Evolutionary conservation across 768 basidiomycete species (phyloP).

Genomic region (Dentipellis sp.): DNA sequence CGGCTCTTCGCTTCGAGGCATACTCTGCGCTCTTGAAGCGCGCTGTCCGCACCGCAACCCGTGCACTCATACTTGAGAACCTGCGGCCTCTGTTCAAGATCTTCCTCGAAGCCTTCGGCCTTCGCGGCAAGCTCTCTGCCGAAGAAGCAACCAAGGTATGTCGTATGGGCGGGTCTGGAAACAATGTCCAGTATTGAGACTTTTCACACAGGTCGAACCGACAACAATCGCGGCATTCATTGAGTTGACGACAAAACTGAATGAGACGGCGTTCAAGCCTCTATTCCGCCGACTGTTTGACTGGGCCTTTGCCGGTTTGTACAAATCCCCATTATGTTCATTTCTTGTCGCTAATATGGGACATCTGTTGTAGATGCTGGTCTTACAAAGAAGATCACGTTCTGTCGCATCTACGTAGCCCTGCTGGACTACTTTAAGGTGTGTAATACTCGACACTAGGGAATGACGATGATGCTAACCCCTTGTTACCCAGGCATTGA

Average conservation of each 20-base stretch:
- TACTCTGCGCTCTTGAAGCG: constrained; percentile 13
- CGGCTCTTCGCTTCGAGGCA: constrained; percentile 2
- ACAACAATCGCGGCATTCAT: constrained; percentile 65
- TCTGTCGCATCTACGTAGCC: constrained; percentile 63
- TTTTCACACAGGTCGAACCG: constrained; percentile 38
- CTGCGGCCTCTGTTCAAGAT: constrained; percentile 11
- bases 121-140: constrained; percentile 4
- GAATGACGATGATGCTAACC: background rate
- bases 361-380: constrained; percentile 18
- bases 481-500: constrained; percentile 47
- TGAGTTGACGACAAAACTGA: constrained; percentile 86
- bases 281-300: constrained; percentile 88
- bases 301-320: constrained; percentile 74
- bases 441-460: constrained; percentile 7
- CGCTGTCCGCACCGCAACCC: constrained; percentile 5
- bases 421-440: constrained; percentile 89
- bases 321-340: constrained; percentile 26
- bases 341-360: background rate
- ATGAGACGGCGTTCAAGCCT: constrained; percentile 85
- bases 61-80: constrained; percentile 9
- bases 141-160: constrained; percentile 19
- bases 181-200: background rate
- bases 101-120: constrained; percentile 13
- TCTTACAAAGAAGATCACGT: constrained; percentile 50
- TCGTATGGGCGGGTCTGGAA: background rate